Base-by-base conservation (phyloP, 2,329 filamentous ascomycete genomes). In the Paraconiothyrium brasiliense region DNA sequence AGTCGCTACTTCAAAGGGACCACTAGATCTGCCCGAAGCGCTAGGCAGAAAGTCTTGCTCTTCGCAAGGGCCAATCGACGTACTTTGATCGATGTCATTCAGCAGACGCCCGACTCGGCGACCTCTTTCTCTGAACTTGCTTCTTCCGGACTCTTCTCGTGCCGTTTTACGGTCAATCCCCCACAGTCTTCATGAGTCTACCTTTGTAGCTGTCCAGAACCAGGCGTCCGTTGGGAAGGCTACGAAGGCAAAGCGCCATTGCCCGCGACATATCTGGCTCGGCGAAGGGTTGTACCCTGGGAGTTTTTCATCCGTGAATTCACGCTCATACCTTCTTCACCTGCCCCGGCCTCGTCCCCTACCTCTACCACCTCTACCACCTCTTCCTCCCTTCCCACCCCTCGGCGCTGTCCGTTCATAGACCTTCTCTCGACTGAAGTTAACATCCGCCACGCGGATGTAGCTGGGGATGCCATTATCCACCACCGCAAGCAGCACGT, bases 401-500 rank as follows among this genome's bases (percentile, higher is more conserved):
- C 71, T 74, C 9, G 35, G 24, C 84, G 81, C 67, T 85, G 84
- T 59, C 55, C 87, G 80, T 72, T 89, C 87, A 71, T 88, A 93
- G 41, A 97, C 72, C 76, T 81, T 87, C 78, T 97, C 93, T 64
- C 74, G 70, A 1, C 76, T 90, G 79, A 97, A 97, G 0, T 89
- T 90, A 11, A 89, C 89, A 81, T 98, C 93, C 1, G 87, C 88
- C 61, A 97, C 85, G 27, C 92, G 84, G 71, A 97, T 83, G 75
- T 94, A 98, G 76, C 94, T 98, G 49, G 94, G 90, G 24, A 98
- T 85, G 0, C 95, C 95, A 65, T 93, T 87, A 76, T 98, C 95
- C 37, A 97, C 93, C 2, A 98, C 87, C 0, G 94, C 95, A 27
- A 99, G 77, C 37, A 97, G 83, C 35, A 95, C 91, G 77, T 92